Conservation (phyloP, 495 filamentous ascomycete species). For the Rostrohypoxylon terebratum region DNA sequence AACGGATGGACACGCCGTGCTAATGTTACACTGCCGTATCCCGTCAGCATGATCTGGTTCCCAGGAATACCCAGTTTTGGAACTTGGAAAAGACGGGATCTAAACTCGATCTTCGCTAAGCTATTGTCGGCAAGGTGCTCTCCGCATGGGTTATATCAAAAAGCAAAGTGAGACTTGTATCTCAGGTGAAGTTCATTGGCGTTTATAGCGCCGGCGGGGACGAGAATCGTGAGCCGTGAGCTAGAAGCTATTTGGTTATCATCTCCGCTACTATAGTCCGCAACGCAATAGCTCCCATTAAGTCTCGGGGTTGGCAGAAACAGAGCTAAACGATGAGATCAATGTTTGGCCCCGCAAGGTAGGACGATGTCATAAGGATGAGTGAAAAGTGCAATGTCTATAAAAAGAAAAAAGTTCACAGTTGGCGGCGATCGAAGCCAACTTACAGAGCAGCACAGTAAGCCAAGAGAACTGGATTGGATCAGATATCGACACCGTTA, state of each 20-base stretch:
- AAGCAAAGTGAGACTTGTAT: conserved; percentile 2
- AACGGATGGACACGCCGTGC: background rate
- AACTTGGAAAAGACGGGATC: conserved; percentile 6
- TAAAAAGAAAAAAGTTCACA: background rate
- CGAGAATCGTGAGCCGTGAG: background rate
- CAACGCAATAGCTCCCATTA: background rate
- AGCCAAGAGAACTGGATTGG: background rate
- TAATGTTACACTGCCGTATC: conserved; percentile 22
- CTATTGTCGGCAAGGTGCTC: background rate
- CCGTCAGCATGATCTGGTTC: background rate
- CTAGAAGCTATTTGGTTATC: background rate
- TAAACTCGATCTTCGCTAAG: conserved; percentile 1
- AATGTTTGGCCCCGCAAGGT: background rate
- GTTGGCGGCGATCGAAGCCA: background rate
- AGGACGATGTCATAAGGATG: background rate
- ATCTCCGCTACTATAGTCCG: background rate
- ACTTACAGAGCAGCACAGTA: background rate
- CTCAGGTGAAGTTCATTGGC: background rate
- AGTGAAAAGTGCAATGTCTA: background rate
- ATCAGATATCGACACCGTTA: background rate
- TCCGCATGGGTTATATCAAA: background rate
- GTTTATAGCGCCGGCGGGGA: background rate
- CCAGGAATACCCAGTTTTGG: background rate
- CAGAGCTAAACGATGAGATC: background rate
- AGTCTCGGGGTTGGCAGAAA: background rate